Evolutionary conservation across 768 basidiomycete species (phyloP), one percentile per base, ranked within the genome.

Genomic region (Leucocoprinus sp.): DNA sequence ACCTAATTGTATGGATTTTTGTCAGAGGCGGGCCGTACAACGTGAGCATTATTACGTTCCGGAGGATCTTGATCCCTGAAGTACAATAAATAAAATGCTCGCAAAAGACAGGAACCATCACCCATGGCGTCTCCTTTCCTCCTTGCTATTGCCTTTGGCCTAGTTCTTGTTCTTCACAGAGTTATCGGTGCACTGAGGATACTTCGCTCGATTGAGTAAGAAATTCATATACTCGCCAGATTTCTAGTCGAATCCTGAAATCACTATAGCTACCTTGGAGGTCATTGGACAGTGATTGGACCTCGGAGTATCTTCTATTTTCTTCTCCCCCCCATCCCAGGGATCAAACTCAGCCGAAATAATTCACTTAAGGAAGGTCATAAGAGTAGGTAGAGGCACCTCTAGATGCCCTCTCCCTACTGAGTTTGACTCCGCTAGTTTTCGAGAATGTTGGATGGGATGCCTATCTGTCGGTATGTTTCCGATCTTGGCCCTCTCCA

Each of bases 401-500:
- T n/a, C n/a, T n/a, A n/a, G n/a, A n/a, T n/a, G n/a, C n/a, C n/a
- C n/a, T n/a, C n/a, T n/a, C n/a, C n/a, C n/a, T n/a, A n/a, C n/a
- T n/a, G n/a, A n/a, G n/a, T n/a, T n/a, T n/a, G n/a, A n/a, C n/a
- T n/a, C n/a, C n/a, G 28, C 28, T 26, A 54, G 52, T 28, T 21
- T 51, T 42, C 15, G 47, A 59, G 37, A 31, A 52, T 18, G 56
- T 52, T 42, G 69, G 69, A 23, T 61, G 60, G 50, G 68, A 70
- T 45, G 60, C 67, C 27, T 48, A 58, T 52, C 64, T 67, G n/a
- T 38, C 54, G 12, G 67, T 70, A 35, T 50, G 60, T 12, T 22
- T 29, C 21, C 37, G 15, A n/a, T n/a, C 7, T 19, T 14, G 14
- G 19, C 39, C 26, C 18, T 14, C 9, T 37, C 27, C 9, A n/a